Base-by-base conservation (phyloP, 352 stramenopile species). In the Phytopythium boreale region DNA sequence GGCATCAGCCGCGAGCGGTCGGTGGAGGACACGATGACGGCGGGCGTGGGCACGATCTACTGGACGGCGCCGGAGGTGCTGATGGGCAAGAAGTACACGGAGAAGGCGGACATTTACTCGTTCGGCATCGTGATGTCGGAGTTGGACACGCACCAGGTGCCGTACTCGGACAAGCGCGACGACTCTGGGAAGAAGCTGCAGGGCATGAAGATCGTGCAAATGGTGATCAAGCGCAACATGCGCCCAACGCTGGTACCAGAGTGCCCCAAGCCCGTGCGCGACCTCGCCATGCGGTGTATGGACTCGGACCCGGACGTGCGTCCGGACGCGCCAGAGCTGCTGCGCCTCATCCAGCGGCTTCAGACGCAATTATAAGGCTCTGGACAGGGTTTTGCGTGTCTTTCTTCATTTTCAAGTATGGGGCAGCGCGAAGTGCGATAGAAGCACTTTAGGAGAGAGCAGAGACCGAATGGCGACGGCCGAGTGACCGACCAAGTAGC, bases 121-220 rank as follows among this genome's bases (percentile, higher is more conserved):
- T 93, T 94, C 51, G 86, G 86, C 17, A 88, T 95, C 55, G 84
- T 93, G 44, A 75, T 95, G 70, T 89, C 82, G n/a, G 87, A 95
- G 65, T 63, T 95, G 12, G 87, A 95, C 50, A 92, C 82, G 29
- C 80, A 90, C 58, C 64, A 80, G 20, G 80, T 93, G 59, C 87
- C 87, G 66, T 95, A 92, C 71, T 88, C 82, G 57, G 84, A 95
- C 79, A 79, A 90, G 63, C 76, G 77, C 22, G 84, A 92, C 69
- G 79, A 81, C 19, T 68, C 77, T 4, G 82, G 82, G 53, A 88
- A 89, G 65, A 87, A 91, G 61, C 67, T 93, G 49, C 83, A 92
- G 63, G 79, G 79, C 19, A 93, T 93, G 82, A 91, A 92, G 70
- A 88, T 95, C 56, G 80, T 93, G 58, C 80, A 93, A 64, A 85